These are phyloP conservation scores for Microsporum canis DNA, from an alignment of 2,329 filamentous ascomycete species.

Conservation along the genomic window DNA sequence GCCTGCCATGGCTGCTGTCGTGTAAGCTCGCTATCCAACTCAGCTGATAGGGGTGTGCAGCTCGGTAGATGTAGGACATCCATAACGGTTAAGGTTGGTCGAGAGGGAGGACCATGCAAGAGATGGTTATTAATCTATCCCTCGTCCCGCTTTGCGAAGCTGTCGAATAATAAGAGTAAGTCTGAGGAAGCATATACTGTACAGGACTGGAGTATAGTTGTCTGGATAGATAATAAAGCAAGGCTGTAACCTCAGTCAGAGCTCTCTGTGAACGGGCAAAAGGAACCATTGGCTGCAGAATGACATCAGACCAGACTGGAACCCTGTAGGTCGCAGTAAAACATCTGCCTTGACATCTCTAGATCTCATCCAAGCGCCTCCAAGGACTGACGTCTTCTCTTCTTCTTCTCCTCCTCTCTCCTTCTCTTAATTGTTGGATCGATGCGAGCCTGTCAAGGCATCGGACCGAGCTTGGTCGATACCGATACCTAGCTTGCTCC, in stretches of 20 bases:
- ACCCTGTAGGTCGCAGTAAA: neutral
- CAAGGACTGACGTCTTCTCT: neutral
- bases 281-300: neutral
- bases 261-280: neutral
- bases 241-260: neutral
- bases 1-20: neutral
- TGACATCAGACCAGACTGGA: neutral
- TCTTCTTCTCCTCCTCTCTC: neutral
- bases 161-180: too few species aligned
- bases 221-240: neutral
- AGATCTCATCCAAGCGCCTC: neutral
- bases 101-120: neutral
- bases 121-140: neutral
- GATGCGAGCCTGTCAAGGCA: neutral
- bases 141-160: too few species aligned
- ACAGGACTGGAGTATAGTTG: too few species aligned
- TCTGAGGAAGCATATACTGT: too few species aligned
- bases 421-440: neutral
- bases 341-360: neutral
- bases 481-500: too few species aligned
- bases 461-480: neutral
- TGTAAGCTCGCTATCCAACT: neutral
- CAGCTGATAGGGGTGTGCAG: neutral
- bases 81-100: neutral
- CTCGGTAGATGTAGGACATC: neutral